Evolutionary conservation across 805 yeast species (phyloP), one percentile per base, ranked within the genome.

Genomic region (Candida pseudoglaebosa): DNA sequence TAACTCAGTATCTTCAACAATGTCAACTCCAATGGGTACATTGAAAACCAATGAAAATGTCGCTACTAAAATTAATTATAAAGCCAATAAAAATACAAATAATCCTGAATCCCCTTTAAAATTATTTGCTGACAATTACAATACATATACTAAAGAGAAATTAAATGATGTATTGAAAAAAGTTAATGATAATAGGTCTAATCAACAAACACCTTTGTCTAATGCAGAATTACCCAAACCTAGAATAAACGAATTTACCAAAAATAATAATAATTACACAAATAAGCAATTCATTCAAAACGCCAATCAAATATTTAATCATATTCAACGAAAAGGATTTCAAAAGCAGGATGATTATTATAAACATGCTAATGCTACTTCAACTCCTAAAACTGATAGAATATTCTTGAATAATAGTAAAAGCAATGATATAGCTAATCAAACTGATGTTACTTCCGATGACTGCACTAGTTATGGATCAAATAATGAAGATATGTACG

Each of bases 31-130:
- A 4, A 54, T 63, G 48, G 59, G 52, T 4, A 56, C 61, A 1
- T 13, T 33, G 36, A 33, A 33, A 16, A 24, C 28, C 9, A 33
- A 9, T 15, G 19, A 41, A 9, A 24, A 21, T 17, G 17, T 14
- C 20, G 13, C 32, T 20, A 28, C 24, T 31, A 24, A 17, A 9
- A n/a, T 12, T 24, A 15, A 12, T 17, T 18, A 36, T 21, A 12
- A 22, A 4, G 4, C 10, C n/a, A 17, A 38, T 26, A 28, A 30
- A n/a, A 33, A 28, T 16, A 20, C 29, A 13, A 32, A 38, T 9
- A 53, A 54, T 16, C 62, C 63, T 2, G 69, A 58, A 12, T 65
- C 70, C n/a, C 74, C 74, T 1, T 53, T 68, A 32, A 68, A 68
- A 42, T 49, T 68, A 12, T 68, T 63, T 41, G 59, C 61, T 5